A percentile compares a stretch with the other conserved stretches of the same genome.
Evolutionary conservation across 306 rosid genomes (phyloP).

Genomic region (Pueraria montana): DNA sequence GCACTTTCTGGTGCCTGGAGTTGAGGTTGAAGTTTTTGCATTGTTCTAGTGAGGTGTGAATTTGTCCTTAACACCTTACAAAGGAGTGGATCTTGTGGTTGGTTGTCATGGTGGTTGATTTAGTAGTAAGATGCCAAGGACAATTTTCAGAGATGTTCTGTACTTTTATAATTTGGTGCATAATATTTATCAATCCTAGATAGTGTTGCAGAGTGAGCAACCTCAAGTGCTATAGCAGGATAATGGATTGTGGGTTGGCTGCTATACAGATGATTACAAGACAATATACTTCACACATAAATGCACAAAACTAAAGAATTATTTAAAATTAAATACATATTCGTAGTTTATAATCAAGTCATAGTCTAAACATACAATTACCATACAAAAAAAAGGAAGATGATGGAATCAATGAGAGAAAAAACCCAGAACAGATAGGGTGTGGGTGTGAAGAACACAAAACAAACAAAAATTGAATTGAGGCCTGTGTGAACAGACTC

Average conservation of each 20-base stretch:
- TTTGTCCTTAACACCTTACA: background rate
- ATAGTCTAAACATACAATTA: background rate
- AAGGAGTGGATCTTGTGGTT: background rate
- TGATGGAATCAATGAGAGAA: background rate
- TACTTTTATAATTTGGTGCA: background rate
- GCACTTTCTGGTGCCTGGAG: background rate
- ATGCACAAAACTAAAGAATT: background rate
- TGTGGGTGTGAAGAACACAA: background rate
- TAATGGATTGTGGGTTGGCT: background rate
- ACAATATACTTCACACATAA: background rate
- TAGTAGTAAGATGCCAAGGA: background rate
- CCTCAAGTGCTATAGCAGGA: background rate
- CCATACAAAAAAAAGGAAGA: background rate
- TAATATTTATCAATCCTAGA: background rate
- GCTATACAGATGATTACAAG: background rate
- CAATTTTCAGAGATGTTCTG: background rate
- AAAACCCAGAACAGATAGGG: background rate
- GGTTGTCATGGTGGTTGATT: slow-evolving; percentile 12
- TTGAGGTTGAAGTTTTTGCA: background rate
- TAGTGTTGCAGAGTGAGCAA: background rate
- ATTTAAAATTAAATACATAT: background rate
- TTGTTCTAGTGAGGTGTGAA: background rate
- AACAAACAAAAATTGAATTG: too few relatives aligned
- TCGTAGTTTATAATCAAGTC: background rate
- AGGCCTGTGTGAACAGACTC: background rate